Evolutionary conservation across 495 filamentous ascomycete species (phyloP), one percentile per base, ranked within the genome.

Genomic region (Elaphomyces granulatus): DNA sequence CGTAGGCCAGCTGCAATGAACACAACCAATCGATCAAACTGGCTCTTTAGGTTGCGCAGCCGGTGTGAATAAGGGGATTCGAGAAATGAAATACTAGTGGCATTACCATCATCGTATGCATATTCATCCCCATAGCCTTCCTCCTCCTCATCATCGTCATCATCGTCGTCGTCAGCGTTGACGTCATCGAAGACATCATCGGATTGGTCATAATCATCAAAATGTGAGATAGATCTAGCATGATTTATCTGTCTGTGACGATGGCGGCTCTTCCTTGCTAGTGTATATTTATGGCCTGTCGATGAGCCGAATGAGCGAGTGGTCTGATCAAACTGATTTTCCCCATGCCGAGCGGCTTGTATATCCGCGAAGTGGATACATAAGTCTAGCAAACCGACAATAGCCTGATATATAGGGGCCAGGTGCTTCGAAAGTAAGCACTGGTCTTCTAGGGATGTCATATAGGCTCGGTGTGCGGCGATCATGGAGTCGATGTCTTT

Each of bases 401-500:
- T 74, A 15, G 70, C 68, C 46, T 81, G 64, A 39, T 76, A 69
- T 32, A 87, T 77, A 0, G 77, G 74, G 12, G 64, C 53, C 10
- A 85, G 60, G 45, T 75, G 75, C 3, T 64, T 45, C 0, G 78
- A 71, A 0, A 93, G 68, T 7, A 88, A 68, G 35, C 77, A 71
- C 45, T 83, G 74, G 32, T 73, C 70, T 47, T 77, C 60, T 4
- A 87, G 51, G 7, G 67, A 64, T 21, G 62, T 61, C 32, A 82
- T 63, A 47, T 79, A 92, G 1, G 50, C 46, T 7, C 67, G 54
- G 52, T 94, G 87, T 0, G 77, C 72, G 14, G 58, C 54, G 12
- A 85, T 72, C 82, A 95, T 93, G 4, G 70, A 71, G 49, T 94
- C 84, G 3, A 95, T 74, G 48, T 93, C 87, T 20, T 72, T 67